Evolutionary conservation across 108 stramenopile species (phyloP), one percentile per base, ranked within the genome.

Genomic region (Cylindrotheca fusiformis): DNA sequence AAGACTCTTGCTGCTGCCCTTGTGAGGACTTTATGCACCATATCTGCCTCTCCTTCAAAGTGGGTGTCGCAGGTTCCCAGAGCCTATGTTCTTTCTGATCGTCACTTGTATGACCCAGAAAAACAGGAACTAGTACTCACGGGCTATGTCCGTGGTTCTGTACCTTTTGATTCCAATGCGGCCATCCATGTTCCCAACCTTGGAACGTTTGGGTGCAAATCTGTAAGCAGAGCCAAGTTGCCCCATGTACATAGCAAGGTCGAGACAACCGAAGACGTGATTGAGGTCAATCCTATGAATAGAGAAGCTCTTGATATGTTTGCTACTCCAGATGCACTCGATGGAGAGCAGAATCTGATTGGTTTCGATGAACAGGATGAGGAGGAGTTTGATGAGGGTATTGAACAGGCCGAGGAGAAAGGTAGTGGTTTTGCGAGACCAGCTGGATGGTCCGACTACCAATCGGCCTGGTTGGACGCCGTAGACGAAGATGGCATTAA

Each of bases 281-380:
- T 67, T 50, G 48, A 57, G 19, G 47, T 85, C 3, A 77, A 93
- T 67, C 70, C 82, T 21, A 69, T 78, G 20, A 72, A 69, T 32
- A 79, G 71, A 21, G 95, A 97, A 51, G 75, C 76, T 25, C 67
- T 97, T 28, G 83, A 91, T 48, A 82, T 86, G 83, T 96, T 96
- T 63, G 98, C 97, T 21, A 73, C 78, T 0, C 94, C 93, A 1
- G 98, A 99, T 74, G 84, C 78, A 3, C 74, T 98, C 52, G 91
- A 92, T 23, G 99, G 98, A 27, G 99, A 99, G 64, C 99, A 99
- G 78, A 99, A 98, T 55, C 88, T 98, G 60, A 93, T 98, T 22
- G 96, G 97, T 20, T 95, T 94, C 72, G 96, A 99, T 57, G 97
- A 97, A 26, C 82, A 79, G 17, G 77, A 76, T 32, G 83, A 67